These are phyloP conservation scores for Kandelia obovata DNA, from an alignment of 345 rosid species.

Conservation along the genomic window DNA sequence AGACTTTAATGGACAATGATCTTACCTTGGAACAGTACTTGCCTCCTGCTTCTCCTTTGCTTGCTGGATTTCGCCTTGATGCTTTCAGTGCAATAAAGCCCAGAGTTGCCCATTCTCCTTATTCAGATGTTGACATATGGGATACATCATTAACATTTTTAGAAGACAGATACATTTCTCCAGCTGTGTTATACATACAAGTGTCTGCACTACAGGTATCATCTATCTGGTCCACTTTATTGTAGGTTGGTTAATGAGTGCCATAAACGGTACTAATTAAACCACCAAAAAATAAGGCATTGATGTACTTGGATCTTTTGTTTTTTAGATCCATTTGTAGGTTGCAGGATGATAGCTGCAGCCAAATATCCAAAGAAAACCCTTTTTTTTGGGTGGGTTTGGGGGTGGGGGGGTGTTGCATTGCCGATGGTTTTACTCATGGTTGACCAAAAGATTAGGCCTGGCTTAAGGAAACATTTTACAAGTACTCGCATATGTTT, in stretches of 20 bases:
- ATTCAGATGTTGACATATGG: conserved; percentile 57
- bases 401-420: too few relatives aligned
- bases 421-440: too few relatives aligned
- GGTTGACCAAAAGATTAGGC: too few relatives aligned
- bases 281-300: too few relatives aligned
- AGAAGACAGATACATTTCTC: conserved; percentile 77
- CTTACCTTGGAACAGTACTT: conserved; percentile 72
- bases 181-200: conserved; percentile 72
- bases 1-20: conserved; percentile 64
- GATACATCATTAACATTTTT: conserved; percentile 51
- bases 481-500: neutral
- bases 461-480: too few relatives aligned
- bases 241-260: neutral
- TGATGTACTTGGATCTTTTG: too few relatives aligned
- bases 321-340: too few relatives aligned
- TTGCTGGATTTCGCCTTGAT: conserved; percentile 84
- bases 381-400: too few relatives aligned
- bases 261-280: too few relatives aligned
- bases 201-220: conserved; percentile 83
- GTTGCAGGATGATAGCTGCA: too few relatives aligned
- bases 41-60: conserved; percentile 72
- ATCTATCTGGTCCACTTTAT: neutral
- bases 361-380: too few relatives aligned
- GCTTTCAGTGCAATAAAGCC: conserved; percentile 76
- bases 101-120: conserved; percentile 74